A percentile compares a stretch with the other conserved stretches of the same genome.
Conservation (phyloP, 257 asterid species). For the Penstemon barbatus region DNA sequence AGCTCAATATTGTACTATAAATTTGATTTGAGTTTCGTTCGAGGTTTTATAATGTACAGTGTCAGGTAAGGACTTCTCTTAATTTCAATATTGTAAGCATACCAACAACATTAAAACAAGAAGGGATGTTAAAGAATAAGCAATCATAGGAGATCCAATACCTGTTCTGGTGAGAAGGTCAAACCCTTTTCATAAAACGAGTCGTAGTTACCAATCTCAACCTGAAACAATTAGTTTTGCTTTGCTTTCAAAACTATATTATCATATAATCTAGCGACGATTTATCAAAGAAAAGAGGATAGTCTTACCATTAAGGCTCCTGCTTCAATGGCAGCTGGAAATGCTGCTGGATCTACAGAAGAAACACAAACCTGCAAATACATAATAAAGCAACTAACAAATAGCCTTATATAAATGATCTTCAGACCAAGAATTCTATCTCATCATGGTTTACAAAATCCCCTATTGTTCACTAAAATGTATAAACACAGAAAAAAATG, state of each 20-base stretch:
- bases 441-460: background rate
- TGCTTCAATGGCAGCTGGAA: constrained; percentile 85
- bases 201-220: constrained; percentile 89
- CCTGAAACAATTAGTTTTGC: constrained; percentile 40
- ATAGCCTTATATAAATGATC: background rate
- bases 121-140: background rate
- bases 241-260: background rate
- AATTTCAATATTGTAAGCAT: too few relatives aligned
- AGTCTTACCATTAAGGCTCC: constrained; percentile 78
- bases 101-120: constrained; percentile 4
- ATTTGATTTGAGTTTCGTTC: too few relatives aligned
- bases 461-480: background rate
- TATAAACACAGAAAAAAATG: background rate
- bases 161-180: constrained; percentile 79
- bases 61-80: too few relatives aligned
- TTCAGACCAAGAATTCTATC: background rate
- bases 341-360: constrained; percentile 80
- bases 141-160: constrained; percentile 19
- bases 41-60: too few relatives aligned
- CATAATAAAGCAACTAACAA: background rate
- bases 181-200: constrained; percentile 82
- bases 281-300: background rate
- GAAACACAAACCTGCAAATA: constrained; percentile 80
- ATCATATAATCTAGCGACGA: too few relatives aligned
- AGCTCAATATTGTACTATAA: too few relatives aligned